Evolutionary conservation across 371 early-diverging fungal genomes (phyloP).

Genomic region (Haplosporangium sp.): DNA sequence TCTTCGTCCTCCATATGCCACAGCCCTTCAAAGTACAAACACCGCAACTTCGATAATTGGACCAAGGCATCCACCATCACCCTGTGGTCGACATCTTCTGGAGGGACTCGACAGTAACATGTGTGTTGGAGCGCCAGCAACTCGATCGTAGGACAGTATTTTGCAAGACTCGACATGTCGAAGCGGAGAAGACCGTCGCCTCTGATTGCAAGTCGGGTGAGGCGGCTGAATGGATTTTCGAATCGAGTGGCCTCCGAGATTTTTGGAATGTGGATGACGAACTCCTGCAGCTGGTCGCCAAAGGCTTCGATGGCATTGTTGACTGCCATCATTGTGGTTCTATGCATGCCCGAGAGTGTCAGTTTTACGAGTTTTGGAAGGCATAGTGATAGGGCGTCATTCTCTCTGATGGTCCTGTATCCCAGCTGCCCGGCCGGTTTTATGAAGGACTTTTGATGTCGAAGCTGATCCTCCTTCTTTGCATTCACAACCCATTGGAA

Average conservation of each 20-base stretch:
- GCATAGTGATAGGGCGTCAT: background rate
- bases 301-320: conserved; percentile 19
- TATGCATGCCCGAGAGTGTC: background rate
- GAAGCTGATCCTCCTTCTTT: conserved; percentile 3
- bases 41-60: conserved; percentile 7
- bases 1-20: conserved; percentile 12
- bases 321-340: background rate
- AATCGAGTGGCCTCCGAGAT: background rate
- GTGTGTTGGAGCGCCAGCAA: conserved; percentile 15
- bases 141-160: conserved; percentile 27
- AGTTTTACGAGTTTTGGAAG: conserved; percentile 24
- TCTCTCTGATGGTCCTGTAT: background rate
- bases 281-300: conserved; percentile 33
- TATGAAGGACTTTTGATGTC: background rate
- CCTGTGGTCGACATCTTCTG: background rate
- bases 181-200: conserved; percentile 2
- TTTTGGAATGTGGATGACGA: conserved; percentile 5
- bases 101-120: background rate
- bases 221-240: conserved; percentile 9
- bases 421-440: no score
- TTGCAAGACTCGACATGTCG: conserved; percentile 6
- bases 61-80: conserved; percentile 2
- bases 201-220: conserved; percentile 23
- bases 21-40: conserved; percentile 27
- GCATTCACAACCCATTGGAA: conserved; percentile 28